phyloP scores from a whole-genome alignment of 768 basidiomycete species.

The Phallus indusiatus region DNA sequence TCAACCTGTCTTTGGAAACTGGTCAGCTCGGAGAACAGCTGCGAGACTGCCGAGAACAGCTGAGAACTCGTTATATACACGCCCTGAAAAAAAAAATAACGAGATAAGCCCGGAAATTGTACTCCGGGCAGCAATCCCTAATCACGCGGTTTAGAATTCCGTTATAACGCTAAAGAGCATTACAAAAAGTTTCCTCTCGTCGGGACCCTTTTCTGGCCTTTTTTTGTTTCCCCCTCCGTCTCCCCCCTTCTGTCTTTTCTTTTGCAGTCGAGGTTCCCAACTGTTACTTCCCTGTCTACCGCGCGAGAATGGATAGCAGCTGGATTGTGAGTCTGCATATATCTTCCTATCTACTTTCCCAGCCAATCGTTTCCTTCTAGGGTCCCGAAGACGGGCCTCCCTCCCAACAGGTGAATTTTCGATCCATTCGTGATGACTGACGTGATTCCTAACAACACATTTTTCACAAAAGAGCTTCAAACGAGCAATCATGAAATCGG shows the following conservation, averaged over 20 bases:
- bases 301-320: background rate
- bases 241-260: background rate
- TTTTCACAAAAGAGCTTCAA: constrained; percentile 48
- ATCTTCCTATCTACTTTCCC: background rate
- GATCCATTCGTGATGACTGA: background rate
- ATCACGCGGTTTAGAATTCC: background rate
- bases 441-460: background rate
- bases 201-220: background rate
- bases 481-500: constrained; percentile 46
- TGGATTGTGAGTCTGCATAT: background rate
- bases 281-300: too few species aligned
- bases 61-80: background rate
- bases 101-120: background rate
- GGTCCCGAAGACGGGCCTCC: constrained; percentile 1
- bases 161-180: background rate
- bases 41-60: background rate
- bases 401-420: background rate
- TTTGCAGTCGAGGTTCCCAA: background rate
- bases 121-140: background rate
- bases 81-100: background rate
- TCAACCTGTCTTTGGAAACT: too few species aligned
- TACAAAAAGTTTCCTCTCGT: background rate
- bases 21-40: background rate
- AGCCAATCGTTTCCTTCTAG: background rate
- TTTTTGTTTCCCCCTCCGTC: background rate